Conservation (phyloP, 371 early-diverging fungal genomes). For the Rhizopus stolonifer region DNA sequence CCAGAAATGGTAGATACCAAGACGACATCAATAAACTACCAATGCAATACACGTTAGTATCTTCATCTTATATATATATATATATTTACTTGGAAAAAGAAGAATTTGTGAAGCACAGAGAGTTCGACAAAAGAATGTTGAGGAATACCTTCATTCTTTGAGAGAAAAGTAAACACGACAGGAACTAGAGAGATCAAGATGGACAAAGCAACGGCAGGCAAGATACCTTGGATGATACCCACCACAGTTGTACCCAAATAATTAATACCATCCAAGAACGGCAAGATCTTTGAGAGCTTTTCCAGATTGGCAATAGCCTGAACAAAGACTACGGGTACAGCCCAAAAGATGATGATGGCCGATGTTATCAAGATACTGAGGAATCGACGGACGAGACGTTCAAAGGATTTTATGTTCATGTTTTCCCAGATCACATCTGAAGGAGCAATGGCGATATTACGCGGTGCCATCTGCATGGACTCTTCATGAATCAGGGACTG, state of each 20-base stretch:
- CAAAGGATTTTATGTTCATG: slow-evolving; percentile 59
- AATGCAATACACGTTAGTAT: neutral
- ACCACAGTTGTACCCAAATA: slow-evolving; percentile 34
- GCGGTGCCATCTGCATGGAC: slow-evolving; percentile 70
- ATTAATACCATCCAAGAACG: slow-evolving; percentile 45
- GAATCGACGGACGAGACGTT: slow-evolving; percentile 57
- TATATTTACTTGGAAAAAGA: slow-evolving; percentile 63
- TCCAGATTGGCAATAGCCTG: slow-evolving; percentile 62
- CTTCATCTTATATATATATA: neutral
- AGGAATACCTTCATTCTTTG: slow-evolving; percentile 70
- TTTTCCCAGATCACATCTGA: slow-evolving; percentile 86
- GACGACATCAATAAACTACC: slow-evolving; percentile 78
- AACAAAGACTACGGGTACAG: slow-evolving; percentile 65
- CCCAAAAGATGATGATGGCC: slow-evolving; percentile 72
- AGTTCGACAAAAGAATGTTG: slow-evolving; percentile 63
- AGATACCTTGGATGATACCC: slow-evolving; percentile 76
- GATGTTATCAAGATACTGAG: slow-evolving; percentile 46
- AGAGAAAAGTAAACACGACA: slow-evolving; percentile 63
- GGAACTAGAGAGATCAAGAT: slow-evolving; percentile 75
- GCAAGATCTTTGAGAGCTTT: slow-evolving; percentile 50
- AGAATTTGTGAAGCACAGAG: slow-evolving; percentile 66
- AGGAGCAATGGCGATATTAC: slow-evolving; percentile 65
- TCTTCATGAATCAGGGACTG: slow-evolving; percentile 66
- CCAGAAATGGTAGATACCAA: slow-evolving; percentile 72
- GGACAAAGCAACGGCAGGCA: slow-evolving; percentile 73